phyloP scores from a whole-genome alignment of 768 basidiomycete species.

The Tricholoma saponaceum region DNA sequence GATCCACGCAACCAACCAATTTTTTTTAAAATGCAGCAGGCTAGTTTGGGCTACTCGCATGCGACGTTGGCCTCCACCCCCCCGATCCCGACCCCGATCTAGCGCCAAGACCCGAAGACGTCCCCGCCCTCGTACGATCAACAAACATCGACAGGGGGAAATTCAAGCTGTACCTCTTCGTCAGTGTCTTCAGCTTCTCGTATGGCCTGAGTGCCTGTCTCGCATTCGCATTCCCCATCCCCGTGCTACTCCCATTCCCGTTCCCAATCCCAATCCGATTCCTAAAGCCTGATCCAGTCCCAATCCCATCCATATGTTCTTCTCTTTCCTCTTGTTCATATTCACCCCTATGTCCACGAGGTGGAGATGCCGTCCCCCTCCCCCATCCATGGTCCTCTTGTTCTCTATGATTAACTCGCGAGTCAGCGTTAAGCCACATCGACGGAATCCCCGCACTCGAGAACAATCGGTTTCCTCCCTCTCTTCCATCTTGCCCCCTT shows the following conservation, averaged over 20 bases:
- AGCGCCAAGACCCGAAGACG: background rate
- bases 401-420: constrained; percentile 14
- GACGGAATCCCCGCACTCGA: constrained; percentile 33
- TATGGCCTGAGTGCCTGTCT: constrained; percentile 25
- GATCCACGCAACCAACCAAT: background rate
- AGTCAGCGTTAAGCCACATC: constrained; percentile 46
- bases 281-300: constrained; percentile 6
- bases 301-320: background rate
- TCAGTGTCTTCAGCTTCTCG: constrained; percentile 36
- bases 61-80: background rate
- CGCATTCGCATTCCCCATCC: background rate
- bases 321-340: background rate
- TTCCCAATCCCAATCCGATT: background rate
- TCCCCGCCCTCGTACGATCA: background rate
- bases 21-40: background rate
- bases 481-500: background rate
- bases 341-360: background rate
- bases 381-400: constrained; percentile 28
- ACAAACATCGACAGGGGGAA: constrained; percentile 29
- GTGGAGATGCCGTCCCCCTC: constrained; percentile 20
- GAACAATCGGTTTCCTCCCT: background rate
- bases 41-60: background rate
- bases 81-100: background rate
- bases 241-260: background rate
- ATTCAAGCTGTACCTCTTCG: constrained; percentile 47